Conservation (phyloP, 176 grass and related monocot species). For the Triticum timopheevii region DNA sequence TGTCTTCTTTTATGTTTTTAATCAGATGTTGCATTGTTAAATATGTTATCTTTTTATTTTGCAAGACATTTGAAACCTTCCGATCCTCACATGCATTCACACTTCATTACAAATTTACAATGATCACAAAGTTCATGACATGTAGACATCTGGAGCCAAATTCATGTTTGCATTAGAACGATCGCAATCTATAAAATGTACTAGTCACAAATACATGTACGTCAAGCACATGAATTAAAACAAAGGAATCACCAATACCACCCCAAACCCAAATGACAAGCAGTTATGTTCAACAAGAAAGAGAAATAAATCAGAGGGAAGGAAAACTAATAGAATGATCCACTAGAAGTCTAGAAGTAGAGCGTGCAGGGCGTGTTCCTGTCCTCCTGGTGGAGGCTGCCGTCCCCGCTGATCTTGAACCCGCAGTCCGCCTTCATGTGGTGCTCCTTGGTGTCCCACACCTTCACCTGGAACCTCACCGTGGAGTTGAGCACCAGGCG, state of each 20-base stretch:
- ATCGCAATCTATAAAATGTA: neutral
- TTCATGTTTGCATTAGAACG: too few species aligned
- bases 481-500: conserved; percentile 57
- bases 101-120: neutral
- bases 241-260: neutral
- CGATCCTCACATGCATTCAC: neutral
- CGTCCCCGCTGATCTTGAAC: conserved; percentile 35
- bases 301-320: neutral
- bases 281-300: neutral
- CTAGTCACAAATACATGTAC: neutral
- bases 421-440: conserved; percentile 59
- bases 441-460: conserved; percentile 73
- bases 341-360: conserved; percentile 46
- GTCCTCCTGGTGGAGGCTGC: conserved; percentile 38
- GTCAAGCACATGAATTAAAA: neutral
- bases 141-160: neutral
- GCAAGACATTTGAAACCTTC: neutral
- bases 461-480: conserved; percentile 60
- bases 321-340: neutral
- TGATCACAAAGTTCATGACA: neutral
- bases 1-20: neutral
- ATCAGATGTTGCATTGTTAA: neutral
- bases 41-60: neutral
- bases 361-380: conserved; percentile 38
- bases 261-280: conserved; percentile 2